Conservation (phyloP, 345 rosid genomes). For the Corchorus capsularis region DNA sequence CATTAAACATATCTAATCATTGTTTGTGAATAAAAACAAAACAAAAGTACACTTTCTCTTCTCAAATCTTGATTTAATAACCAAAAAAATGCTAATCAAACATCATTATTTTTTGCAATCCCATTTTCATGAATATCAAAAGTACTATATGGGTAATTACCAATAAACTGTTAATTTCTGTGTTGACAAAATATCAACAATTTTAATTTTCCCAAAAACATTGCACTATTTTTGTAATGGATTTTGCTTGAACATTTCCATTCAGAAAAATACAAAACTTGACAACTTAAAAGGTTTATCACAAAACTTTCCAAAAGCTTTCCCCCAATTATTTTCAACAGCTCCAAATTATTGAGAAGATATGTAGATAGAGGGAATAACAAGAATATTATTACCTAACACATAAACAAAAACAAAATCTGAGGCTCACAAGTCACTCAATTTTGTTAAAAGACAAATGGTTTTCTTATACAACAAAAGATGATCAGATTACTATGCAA, state of each 20-base stretch:
- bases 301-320: background rate
- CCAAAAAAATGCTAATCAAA: background rate
- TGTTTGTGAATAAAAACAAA: background rate
- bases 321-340: background rate
- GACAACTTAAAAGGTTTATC: background rate
- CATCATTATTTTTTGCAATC: background rate
- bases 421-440: constrained; percentile 13
- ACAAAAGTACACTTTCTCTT: background rate
- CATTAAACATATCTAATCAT: constrained; percentile 10
- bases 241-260: background rate
- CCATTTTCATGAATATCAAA: background rate
- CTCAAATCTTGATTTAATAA: background rate
- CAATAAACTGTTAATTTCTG: background rate
- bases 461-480: background rate
- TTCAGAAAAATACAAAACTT: background rate
- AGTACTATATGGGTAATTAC: background rate
- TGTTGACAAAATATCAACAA: background rate
- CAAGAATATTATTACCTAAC: background rate
- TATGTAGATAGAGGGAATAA: background rate
- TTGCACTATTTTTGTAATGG: background rate
- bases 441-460: constrained; percentile 13
- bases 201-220: background rate
- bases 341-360: constrained; percentile 18
- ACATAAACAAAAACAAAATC: constrained; percentile 1
- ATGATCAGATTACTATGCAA: background rate